Evolutionary conservation across 73 alveolate species (phyloP).

Genomic region (Tetrahymena thermophila): DNA sequence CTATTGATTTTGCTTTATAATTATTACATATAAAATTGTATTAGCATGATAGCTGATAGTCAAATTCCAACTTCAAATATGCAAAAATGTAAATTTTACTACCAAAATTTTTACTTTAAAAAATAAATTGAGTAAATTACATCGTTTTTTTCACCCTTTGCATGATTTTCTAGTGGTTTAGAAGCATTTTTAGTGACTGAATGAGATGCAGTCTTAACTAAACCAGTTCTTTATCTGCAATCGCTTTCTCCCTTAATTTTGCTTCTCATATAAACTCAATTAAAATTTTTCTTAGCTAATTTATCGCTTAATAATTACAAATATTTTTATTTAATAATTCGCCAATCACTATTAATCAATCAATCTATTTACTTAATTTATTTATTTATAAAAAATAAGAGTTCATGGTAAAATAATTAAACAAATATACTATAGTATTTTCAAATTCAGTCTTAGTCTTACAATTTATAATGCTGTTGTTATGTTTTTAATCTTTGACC

Average conservation of each 20-base stretch:
- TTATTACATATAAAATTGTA: no score
- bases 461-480: neutral
- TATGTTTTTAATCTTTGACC: neutral
- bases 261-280: neutral
- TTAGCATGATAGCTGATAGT: neutral
- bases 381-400: neutral
- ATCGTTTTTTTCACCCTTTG: neutral
- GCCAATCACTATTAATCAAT: neutral
- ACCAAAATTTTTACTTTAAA: neutral
- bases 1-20: neutral
- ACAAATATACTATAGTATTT: neutral
- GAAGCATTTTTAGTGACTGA: neutral
- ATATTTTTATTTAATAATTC: neutral
- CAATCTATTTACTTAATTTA: neutral
- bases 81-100: neutral
- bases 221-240: neutral
- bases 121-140: neutral
- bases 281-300: neutral
- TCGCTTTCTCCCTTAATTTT: neutral
- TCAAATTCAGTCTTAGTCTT: neutral
- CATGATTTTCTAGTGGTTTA: neutral
- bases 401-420: neutral
- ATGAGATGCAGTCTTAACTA: neutral
- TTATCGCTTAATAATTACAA: neutral
- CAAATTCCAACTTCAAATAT: neutral